A percentile compares a stretch with the other conserved stretches of the same genome.
Evolutionary conservation across 2,329 filamentous ascomycete species (phyloP).

Genomic region (Trichoderma koningiopsis): DNA sequence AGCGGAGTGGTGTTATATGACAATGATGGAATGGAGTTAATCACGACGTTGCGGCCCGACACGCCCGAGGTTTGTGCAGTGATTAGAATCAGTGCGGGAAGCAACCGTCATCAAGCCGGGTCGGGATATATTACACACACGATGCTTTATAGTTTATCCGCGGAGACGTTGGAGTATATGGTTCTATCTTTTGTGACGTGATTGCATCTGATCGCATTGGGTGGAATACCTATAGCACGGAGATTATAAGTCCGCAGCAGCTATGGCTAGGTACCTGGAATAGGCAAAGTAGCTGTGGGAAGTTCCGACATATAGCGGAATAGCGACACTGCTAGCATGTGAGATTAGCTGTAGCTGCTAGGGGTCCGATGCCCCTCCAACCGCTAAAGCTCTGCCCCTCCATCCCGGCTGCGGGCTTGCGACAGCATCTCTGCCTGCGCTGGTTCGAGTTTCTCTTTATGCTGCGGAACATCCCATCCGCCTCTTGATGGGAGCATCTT

Average conservation of each 20-base stretch:
- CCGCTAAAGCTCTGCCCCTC: not conserved
- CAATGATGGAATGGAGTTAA: not conserved
- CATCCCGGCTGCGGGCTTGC: slow-evolving; percentile 17
- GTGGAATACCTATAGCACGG: not conserved
- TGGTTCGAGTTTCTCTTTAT: not conserved
- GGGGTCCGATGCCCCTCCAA: slow-evolving; percentile 2
- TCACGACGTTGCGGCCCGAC: not conserved
- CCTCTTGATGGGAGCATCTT: not conserved
- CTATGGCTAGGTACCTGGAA: not conserved
- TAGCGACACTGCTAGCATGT: not conserved
- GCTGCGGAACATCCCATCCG: not conserved
- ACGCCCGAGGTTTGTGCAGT: not conserved
- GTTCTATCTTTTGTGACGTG: not conserved
- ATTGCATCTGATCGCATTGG: not conserved
- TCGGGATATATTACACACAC: not conserved
- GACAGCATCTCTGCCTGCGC: slow-evolving; percentile 27
- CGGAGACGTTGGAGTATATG: not conserved
- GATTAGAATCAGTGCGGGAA: not conserved
- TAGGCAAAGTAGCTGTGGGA: not conserved
- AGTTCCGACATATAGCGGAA: not conserved
- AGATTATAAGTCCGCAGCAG: not conserved
- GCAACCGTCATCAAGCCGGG: not conserved
- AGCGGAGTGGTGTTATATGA: not conserved
- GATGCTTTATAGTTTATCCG: not conserved
- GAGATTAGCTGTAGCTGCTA: not conserved